Percentiles rank a stretch among this genome's conserved stretches.
Conservation (phyloP, 805 yeast species). For the Kodamaea laetipori region DNA sequence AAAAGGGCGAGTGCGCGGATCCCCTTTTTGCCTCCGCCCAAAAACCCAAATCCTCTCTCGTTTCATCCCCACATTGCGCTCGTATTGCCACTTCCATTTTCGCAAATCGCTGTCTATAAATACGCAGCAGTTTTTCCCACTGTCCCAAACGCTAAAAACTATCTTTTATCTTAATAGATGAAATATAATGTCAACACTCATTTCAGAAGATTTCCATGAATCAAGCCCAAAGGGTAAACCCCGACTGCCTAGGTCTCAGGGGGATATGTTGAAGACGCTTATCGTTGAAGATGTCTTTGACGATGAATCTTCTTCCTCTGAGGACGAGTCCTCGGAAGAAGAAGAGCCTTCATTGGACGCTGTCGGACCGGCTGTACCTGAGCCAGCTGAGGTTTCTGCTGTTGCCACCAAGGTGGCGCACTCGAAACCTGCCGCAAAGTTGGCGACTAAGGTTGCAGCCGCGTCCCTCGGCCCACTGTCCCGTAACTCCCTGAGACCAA, state of each 20-base stretch:
- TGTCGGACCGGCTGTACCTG: slow-evolving; percentile 5
- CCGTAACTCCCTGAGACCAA: slow-evolving; percentile 13
- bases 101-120: not conserved
- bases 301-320: slow-evolving; percentile 7
- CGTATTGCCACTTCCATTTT: too few relatives aligned
- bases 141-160: too few relatives aligned
- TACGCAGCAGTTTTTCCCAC: not conserved
- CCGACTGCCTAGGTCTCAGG: slow-evolving; percentile 25
- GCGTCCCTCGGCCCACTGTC: slow-evolving; percentile 6
- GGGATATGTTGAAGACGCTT: slow-evolving; percentile 20
- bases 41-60: too few relatives aligned
- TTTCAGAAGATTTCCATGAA: slow-evolving; percentile 21
- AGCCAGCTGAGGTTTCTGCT: slow-evolving; percentile 3
- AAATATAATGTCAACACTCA: slow-evolving; percentile 9
- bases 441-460: slow-evolving; percentile 13
- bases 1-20: too few relatives aligned
- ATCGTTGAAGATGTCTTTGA: slow-evolving; percentile 10
- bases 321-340: slow-evolving; percentile 1
- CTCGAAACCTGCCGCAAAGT: slow-evolving; percentile 12
- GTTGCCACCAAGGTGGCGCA: slow-evolving; percentile 10
- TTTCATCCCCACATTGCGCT: too few relatives aligned
- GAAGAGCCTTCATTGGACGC: slow-evolving; percentile 12
- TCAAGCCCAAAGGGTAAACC: slow-evolving; percentile 19
- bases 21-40: too few relatives aligned
- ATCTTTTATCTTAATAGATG: slow-evolving; percentile 7